A percentile compares a stretch with the other conserved stretches of the same genome.
Conservation (phyloP, 192 early-diverging fungal genomes). For the Hyaloraphidium curvatum region DNA sequence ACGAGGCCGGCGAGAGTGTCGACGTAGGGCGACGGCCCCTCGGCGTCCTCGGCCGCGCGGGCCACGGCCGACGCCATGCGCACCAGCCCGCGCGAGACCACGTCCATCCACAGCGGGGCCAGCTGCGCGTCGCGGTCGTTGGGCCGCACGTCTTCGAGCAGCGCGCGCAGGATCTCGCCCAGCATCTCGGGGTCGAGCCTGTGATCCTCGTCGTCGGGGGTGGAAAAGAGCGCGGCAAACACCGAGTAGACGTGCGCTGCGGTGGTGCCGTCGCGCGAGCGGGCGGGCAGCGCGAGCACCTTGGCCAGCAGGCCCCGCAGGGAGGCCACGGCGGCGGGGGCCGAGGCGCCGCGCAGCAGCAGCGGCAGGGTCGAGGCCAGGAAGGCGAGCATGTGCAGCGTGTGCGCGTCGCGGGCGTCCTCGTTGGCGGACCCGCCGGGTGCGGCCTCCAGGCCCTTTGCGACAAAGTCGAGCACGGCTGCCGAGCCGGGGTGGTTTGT, state of each 20-base stretch:
- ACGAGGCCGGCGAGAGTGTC: no score
- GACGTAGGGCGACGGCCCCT: no score
- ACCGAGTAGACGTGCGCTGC: constrained; percentile 62
- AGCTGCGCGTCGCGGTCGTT: not conserved
- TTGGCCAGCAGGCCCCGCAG: constrained; percentile 56
- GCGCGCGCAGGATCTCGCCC: constrained; percentile 12
- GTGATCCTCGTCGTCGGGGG: constrained; percentile 13
- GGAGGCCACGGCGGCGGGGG: constrained; percentile 6
- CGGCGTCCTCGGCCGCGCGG: no score
- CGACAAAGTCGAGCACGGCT: constrained; percentile 39
- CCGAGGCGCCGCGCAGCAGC: not conserved
- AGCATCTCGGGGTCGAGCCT: constrained; percentile 14
- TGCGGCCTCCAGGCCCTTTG: constrained; percentile 26
- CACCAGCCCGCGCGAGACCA: constrained; percentile 5
- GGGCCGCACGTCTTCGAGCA: constrained; percentile 9
- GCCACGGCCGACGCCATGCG: constrained; percentile 11
- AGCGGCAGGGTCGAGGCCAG: constrained; percentile 33
- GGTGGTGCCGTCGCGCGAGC: constrained; percentile 42
- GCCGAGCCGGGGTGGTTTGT: constrained; percentile 48
- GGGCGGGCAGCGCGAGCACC: constrained; percentile 46
- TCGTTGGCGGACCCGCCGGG: constrained; percentile 5
- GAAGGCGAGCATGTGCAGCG: constrained; percentile 46
- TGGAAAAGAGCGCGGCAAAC: constrained; percentile 37
- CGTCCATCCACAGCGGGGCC: not conserved
- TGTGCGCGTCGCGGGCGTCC: constrained; percentile 17